A percentile compares a stretch with the other conserved stretches of the same genome.
Evolutionary conservation across 208 protist species (phyloP).

Genomic region (Entamoeba histolytica): DNA sequence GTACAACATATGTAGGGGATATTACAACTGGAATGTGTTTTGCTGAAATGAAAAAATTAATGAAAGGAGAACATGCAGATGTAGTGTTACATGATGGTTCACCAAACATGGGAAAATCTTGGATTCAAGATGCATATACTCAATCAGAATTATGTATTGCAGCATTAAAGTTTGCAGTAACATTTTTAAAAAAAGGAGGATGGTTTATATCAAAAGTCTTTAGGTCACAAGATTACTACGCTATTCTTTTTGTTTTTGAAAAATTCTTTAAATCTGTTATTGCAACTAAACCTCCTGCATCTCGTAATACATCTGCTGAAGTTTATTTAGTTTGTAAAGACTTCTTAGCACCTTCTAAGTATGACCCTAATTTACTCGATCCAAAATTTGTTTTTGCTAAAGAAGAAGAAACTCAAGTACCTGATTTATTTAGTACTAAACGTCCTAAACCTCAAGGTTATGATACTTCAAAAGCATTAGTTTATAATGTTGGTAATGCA

Average conservation of each 20-base stretch:
- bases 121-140: slow-evolving; percentile 85
- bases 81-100: slow-evolving; percentile 94
- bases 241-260: slow-evolving; percentile 84
- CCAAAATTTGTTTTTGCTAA: slow-evolving; percentile 70
- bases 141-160: slow-evolving; percentile 34
- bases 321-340: slow-evolving; percentile 91
- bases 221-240: slow-evolving; percentile 83
- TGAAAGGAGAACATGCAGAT: slow-evolving; percentile 62
- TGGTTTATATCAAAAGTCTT: slow-evolving; percentile 98
- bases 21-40: slow-evolving; percentile 88
- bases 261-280: slow-evolving; percentile 90
- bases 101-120: slow-evolving; percentile 90
- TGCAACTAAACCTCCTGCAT: slow-evolving; percentile 81
- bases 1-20: slow-evolving; percentile 77
- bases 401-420: slow-evolving; percentile 21
- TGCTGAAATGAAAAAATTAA: slow-evolving; percentile 50
- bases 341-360: slow-evolving; percentile 69
- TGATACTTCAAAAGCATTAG: neutral
- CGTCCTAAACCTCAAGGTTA: neutral
- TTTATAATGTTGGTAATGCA: neutral
- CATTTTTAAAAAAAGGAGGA: slow-evolving; percentile 13
- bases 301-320: slow-evolving; percentile 83
- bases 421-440: neutral
- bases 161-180: neutral
- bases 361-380: slow-evolving; percentile 80